Conservation (phyloP, 2,329 filamentous ascomycete species). For the Cercospora sp. region DNA sequence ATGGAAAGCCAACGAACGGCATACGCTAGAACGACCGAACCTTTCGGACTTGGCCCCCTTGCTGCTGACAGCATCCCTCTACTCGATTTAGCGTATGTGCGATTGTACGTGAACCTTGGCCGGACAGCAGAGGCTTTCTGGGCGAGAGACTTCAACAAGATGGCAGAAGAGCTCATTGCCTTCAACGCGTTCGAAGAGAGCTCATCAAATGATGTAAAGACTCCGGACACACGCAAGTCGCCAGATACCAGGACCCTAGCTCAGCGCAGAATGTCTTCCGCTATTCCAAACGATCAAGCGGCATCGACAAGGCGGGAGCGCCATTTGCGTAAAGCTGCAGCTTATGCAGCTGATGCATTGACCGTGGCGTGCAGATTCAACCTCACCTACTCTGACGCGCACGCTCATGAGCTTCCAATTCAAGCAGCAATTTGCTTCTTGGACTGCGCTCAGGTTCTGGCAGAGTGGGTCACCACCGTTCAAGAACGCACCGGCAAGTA, state of each 20-base stretch:
- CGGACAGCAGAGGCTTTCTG: slow-evolving; percentile 91
- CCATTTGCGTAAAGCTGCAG: slow-evolving; percentile 89
- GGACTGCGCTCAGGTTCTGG: slow-evolving; percentile 89
- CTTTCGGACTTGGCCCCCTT: slow-evolving; percentile 76
- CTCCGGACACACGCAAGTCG: slow-evolving; percentile 13
- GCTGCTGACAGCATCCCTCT: slow-evolving; percentile 90
- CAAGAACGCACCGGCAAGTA: slow-evolving; percentile 93
- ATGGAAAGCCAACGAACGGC: slow-evolving; percentile 83
- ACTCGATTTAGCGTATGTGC: slow-evolving; percentile 86
- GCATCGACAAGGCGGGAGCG: slow-evolving; percentile 72
- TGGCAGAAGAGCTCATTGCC: slow-evolving; percentile 81
- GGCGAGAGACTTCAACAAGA: slow-evolving; percentile 88
- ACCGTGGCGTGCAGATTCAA: slow-evolving; percentile 84
- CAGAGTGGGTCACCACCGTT: slow-evolving; percentile 89
- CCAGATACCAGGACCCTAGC: slow-evolving; percentile 23
- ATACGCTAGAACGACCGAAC: slow-evolving; percentile 84
- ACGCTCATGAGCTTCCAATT: slow-evolving; percentile 79
- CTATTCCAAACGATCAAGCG: slow-evolving; percentile 25
- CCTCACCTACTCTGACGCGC: slow-evolving; percentile 80
- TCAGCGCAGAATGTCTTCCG: slow-evolving; percentile 37
- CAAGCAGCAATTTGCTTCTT: slow-evolving; percentile 91
- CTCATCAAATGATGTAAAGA: slow-evolving; percentile 11
- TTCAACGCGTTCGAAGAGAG: slow-evolving; percentile 61
- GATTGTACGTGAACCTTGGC: slow-evolving; percentile 90
- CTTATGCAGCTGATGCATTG: slow-evolving; percentile 89